Evolutionary conservation across 1,139 yeast genomes (phyloP).

Genomic region (Taphrina pruni): DNA sequence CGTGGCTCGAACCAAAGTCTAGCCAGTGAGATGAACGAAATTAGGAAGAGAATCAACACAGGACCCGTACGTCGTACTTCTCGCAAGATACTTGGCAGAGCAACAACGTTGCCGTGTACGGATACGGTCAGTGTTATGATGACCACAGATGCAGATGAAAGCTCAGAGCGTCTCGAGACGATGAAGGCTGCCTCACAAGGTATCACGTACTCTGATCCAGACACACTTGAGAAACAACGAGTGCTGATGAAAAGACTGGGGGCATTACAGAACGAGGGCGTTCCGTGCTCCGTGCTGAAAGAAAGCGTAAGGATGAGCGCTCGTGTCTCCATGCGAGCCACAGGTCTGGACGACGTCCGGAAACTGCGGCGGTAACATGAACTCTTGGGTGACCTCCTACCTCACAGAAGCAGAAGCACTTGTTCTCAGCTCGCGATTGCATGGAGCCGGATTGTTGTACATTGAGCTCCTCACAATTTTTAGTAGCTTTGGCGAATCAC

Average conservation of each 20-base stretch:
- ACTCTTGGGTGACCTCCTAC: too few relatives aligned
- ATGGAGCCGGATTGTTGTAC: conserved; percentile 8
- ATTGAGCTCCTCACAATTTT: conserved; percentile 17
- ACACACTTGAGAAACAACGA: conserved; percentile 8
- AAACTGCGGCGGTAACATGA: conserved; percentile 9
- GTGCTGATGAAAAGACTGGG: conserved; percentile 8
- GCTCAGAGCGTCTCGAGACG: background rate
- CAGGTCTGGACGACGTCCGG: conserved; percentile 19
- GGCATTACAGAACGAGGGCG: background rate
- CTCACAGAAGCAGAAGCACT: too few relatives aligned
- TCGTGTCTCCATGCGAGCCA: conserved; percentile 18
- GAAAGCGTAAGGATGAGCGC: background rate
- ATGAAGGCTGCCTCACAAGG: conserved; percentile 18
- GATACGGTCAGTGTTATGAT: conserved; percentile 1
- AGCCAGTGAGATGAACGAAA: conserved; percentile 21
- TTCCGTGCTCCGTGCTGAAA: background rate
- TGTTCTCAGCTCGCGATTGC: too few relatives aligned
- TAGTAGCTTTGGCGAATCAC: conserved; percentile 4
- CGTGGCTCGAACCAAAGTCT: conserved; percentile 7
- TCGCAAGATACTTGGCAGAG: conserved; percentile 24
- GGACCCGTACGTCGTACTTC: conserved; percentile 20
- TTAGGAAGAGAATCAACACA: conserved; percentile 20
- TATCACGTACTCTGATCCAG: conserved; percentile 25
- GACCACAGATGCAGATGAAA: conserved; percentile 12
- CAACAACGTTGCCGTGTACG: conserved; percentile 16